phyloP scores from a whole-genome alignment of 768 basidiomycete species.

The Suillus bovinus region DNA sequence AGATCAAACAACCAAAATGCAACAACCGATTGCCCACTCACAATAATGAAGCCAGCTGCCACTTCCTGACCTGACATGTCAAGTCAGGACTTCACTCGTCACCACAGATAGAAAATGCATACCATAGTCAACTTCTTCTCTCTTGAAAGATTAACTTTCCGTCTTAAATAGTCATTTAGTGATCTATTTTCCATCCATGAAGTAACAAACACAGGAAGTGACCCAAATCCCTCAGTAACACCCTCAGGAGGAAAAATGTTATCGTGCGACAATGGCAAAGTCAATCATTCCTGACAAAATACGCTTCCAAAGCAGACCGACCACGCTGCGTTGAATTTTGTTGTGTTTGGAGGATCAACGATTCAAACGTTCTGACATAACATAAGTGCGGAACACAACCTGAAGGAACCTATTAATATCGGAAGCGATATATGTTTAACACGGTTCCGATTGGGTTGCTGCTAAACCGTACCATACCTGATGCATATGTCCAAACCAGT shows the following conservation, averaged over 20 bases:
- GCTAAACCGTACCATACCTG: neutral
- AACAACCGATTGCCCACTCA: too few relatives aligned
- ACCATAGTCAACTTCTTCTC: too few relatives aligned
- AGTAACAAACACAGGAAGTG: neutral
- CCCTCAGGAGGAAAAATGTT: too few relatives aligned
- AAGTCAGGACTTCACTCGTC: too few relatives aligned
- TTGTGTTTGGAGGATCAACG: neutral
- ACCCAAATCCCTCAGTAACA: too few relatives aligned
- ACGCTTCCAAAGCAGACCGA: neutral
- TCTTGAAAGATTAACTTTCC: too few relatives aligned
- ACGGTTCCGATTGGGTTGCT: neutral
- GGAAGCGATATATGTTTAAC: neutral
- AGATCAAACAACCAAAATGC: too few relatives aligned
- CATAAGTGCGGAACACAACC: neutral
- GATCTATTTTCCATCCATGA: slow-evolving; percentile 31
- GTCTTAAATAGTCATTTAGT: slow-evolving; percentile 29
- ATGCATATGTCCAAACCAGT: neutral
- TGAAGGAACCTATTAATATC: neutral
- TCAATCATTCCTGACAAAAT: neutral
- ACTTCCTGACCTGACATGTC: too few relatives aligned
- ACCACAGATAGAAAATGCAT: too few relatives aligned
- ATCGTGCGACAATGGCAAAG: neutral
- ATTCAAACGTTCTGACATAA: neutral
- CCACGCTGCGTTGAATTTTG: neutral
- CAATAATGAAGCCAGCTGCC: too few relatives aligned